Evolutionary conservation across 306 rosid species (phyloP).

Genomic region (Betula pendula): DNA sequence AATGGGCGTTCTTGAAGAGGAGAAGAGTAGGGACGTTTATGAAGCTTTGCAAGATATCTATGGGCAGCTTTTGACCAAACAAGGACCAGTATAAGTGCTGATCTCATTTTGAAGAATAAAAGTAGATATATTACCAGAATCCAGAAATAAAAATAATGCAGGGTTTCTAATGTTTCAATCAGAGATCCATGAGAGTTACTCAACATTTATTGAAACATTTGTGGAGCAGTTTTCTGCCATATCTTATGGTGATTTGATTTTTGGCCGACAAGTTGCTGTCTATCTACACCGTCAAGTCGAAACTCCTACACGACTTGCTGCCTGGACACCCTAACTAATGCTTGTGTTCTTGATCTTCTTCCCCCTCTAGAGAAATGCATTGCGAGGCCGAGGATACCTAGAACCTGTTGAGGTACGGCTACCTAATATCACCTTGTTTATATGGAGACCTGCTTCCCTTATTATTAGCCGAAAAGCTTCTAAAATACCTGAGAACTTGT

Average conservation of each 20-base stretch:
- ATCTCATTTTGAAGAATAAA: constrained; percentile 11
- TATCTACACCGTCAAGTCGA: constrained; percentile 80
- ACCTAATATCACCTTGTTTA: constrained; percentile 4
- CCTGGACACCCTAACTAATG: constrained; percentile 78
- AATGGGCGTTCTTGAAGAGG: constrained; percentile 76
- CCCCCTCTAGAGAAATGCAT: constrained; percentile 77
- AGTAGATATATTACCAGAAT: constrained; percentile 18
- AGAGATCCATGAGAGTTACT: constrained; percentile 73
- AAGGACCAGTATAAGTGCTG: constrained; percentile 36
- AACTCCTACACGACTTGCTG: constrained; percentile 67
- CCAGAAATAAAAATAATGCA: constrained; percentile 35
- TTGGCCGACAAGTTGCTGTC: constrained; percentile 86
- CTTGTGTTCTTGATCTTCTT: constrained; percentile 84
- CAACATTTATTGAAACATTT: constrained; percentile 73
- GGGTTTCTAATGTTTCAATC: constrained; percentile 70
- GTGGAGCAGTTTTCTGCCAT: constrained; percentile 88
- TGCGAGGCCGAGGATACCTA: constrained; percentile 70
- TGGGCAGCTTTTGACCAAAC: constrained; percentile 67
- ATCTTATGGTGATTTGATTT: constrained; percentile 80
- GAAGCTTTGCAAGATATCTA: constrained; percentile 88
- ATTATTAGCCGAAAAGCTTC: neutral
- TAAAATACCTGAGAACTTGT: neutral
- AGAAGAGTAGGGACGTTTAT: constrained; percentile 62
- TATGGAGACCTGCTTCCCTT: neutral
- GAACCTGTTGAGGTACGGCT: constrained; percentile 79